phyloP scores from a whole-genome alignment of 2,329 filamentous ascomycete genomes.

The Calonectria henricotiae region DNA sequence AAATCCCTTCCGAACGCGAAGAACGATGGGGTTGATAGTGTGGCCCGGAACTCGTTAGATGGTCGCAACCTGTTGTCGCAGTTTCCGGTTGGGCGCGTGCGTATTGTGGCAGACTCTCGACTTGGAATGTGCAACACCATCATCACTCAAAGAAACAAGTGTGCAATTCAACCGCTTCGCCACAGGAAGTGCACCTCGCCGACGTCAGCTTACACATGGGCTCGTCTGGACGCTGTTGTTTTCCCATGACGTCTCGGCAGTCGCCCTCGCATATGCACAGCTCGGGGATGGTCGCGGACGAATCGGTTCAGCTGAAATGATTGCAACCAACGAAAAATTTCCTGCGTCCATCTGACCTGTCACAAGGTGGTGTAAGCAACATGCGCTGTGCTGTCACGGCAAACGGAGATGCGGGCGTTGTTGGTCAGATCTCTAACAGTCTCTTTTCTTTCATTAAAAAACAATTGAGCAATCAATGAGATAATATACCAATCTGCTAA shows the following conservation, averaged over 20 bases:
- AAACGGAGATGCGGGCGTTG: background rate
- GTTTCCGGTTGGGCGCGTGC: background rate
- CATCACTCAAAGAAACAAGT: background rate
- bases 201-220: constrained; percentile 10
- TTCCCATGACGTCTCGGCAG: constrained; percentile 11
- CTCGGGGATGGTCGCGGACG: background rate
- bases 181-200: background rate
- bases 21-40: background rate
- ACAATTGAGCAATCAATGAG: constrained; percentile 15
- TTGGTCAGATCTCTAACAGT: constrained; percentile 28
- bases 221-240: background rate
- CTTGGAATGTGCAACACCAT: constrained; percentile 18
- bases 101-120: background rate
- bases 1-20: background rate
- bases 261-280: background rate
- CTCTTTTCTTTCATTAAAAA: constrained; percentile 7
- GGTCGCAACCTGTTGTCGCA: background rate
- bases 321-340: background rate
- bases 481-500: constrained; percentile 12
- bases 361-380: constrained; percentile 4
- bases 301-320: background rate
- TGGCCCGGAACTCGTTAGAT: background rate
- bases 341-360: constrained; percentile 19
- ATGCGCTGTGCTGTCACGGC: constrained; percentile 2
- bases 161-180: constrained; percentile 5